phyloP scores from a whole-genome alignment of 2,329 filamentous ascomycete species.

The Arthrinium phaeospermum region DNA sequence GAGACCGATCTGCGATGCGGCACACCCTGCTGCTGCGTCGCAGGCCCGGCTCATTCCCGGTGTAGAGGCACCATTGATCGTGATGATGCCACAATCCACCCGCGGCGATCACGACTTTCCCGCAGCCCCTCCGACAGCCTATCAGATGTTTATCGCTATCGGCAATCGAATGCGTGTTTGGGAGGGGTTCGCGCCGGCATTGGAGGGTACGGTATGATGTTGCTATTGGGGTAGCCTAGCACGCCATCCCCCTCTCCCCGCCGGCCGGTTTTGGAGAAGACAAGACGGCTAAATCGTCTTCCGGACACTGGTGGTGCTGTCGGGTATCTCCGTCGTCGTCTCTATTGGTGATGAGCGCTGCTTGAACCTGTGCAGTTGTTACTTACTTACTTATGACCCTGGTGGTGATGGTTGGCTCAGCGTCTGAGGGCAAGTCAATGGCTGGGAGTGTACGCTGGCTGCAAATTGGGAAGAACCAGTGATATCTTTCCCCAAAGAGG shows the following conservation, averaged over 20 bases:
- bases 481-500: too few relatives aligned
- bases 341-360: not conserved
- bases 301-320: not conserved
- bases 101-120: not conserved
- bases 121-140: not conserved
- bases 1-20: not conserved
- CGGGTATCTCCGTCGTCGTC: not conserved
- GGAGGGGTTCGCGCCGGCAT: not conserved
- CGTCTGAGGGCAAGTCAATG: too few relatives aligned
- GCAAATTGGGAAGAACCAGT: too few relatives aligned
- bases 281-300: not conserved
- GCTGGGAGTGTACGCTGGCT: too few relatives aligned
- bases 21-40: not conserved
- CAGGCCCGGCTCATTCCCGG: not conserved
- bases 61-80: not conserved
- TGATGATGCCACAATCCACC: not conserved
- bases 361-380: too few relatives aligned
- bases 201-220: conserved; percentile 4
- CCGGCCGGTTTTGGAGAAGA: not conserved
- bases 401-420: not conserved
- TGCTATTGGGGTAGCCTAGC: conserved; percentile 20
- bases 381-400: too few relatives aligned
- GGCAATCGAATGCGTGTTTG: not conserved
- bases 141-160: not conserved
- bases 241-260: conserved; percentile 7